Base-by-base conservation (phyloP, 768 basidiomycete species). In the Cubamyces sp. region DNA sequence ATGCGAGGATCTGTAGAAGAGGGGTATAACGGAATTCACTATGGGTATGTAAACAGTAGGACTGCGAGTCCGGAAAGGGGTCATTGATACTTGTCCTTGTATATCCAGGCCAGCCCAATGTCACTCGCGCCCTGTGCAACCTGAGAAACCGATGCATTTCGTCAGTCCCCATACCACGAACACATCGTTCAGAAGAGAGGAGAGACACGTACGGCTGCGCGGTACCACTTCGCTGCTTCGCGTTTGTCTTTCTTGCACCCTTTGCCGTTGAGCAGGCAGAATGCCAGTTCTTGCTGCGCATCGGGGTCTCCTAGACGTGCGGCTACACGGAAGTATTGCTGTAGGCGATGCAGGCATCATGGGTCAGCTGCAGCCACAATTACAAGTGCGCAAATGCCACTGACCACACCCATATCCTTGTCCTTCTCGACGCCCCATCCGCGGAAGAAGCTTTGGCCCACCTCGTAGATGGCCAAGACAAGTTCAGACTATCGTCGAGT, bases 401-500 rank as follows among this genome's bases (percentile, higher is more conserved):
- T 58, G 72, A 91, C 90, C 25, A 93, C 87, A 6, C 84, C 92
- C 91, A 95, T 92, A 80, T 90, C 92, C 77, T 91, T 88, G 74
- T 96, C 92, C 72, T 92, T 92, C 28, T 76, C 71, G 14, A 93
- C 87, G 8, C 94, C 94, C 93, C 94, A 96, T 1, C 94, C 94
- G 54, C 93, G 91, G 71, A 91, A 91, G 75, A 94, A 96, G 71
- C 92, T 94, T 73, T 93, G 91, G 0, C 92, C 94, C 4, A 96
- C 92, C 75, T 96, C 94, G 70, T 94, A 92, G 48, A 96, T 90
- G 0, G 94, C 92, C 21, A 96, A 79, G 19, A 94, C 87, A 15
- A 96, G 82, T 73, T 96, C 94, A 23, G 81, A 84, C 86, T 93
- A 54, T 19, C 15, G 43, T 5, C 57, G 49, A 8, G 50, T 19